Base-by-base conservation (phyloP, 106 monocot genomes). In the Dioscorea zingiberensis region DNA sequence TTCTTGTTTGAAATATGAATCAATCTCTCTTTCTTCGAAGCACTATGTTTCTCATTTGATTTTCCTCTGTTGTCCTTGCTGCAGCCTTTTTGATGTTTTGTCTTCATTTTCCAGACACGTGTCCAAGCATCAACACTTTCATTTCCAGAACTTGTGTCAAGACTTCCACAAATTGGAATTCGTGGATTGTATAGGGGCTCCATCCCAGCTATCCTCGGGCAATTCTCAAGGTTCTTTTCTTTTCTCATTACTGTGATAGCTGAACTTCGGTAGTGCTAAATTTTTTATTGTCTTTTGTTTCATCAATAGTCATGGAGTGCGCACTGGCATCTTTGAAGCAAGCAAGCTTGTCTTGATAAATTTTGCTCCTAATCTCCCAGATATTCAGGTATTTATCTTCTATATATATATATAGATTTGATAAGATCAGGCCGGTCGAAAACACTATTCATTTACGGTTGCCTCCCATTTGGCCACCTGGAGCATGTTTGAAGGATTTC, bases 101-200 rank as follows among this genome's bases (percentile, higher is more conserved):
- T 38, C 38, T 38, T 8, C 62, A 2, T 55, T 47, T 74, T 30
- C 70, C 79, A 98, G 97, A 98, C 97, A 47, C 83, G 97, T 59
- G 92, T 98, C 38, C 97, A 98, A 82, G 92, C 97, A 66, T 98
- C 97, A 54, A 84, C 97, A 15, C 89, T 93, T 73, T 98, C 97
- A 73, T 98, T 93, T 67, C 92, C 97, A 66, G 89, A 93, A 48
- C 77, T 98, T 63, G 54, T 93, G 0, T 86, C 89, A 58, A 98
- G 80, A 71, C 85, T 98, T 65, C 92, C 97, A 15, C 62, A 98
- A 78, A 93, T 98, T 59, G 92, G 97, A n/a, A 15, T 84, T 73
- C 83, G 48, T 24, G 97, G 92, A 77, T 53, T 98, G 49, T 98
- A 98, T 64, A 78, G 97, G 57, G 97, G 97, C 63, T 92, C 92